Base-by-base conservation (phyloP, 768 basidiomycete genomes). In the Pleurotus djamor region DNA sequence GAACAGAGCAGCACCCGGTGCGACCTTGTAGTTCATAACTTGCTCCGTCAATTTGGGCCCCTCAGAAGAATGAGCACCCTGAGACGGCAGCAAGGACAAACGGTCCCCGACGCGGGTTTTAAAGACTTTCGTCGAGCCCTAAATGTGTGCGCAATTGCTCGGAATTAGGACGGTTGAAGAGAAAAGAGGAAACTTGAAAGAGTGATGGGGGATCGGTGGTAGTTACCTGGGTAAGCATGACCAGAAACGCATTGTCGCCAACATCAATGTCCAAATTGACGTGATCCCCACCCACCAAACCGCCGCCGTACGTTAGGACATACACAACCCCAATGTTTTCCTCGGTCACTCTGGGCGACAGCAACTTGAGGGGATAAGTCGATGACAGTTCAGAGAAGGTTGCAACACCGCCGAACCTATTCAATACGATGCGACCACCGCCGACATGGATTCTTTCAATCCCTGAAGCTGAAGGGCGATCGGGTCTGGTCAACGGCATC, bases 71-170 rank as follows among this genome's bases (percentile, higher is more conserved):
- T 13, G 38, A 45, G 38, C 38, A 28, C 28, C 21, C 54, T 49
- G 59, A 47, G 49, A 48, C 43, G 58, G 59, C 52, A 74, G 72
- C 48, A 78, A 75, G 32, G 88, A 83, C 33, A 80, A 76, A 38
- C 86, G 79, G 60, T 79, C 77, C n/a, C 84, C 86, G 6, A 78
- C 72, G 21, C 94, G 85, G 16, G 79, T 76, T 72, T 94, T 96
- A 79, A 96, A 98, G 16, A 98, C 90, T 71, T 98, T 98, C 8
- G 96, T 98, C 4, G 90, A 92, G 35, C 94, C 92, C 94, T 95
- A 64, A 16, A 58, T 32, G 36, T 9, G 48, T 16, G 47, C 16
- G 38, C 41, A 48, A 49, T 21, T 47, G 14, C 21, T 33, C 36
- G 21, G 38, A n/a, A 33, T 52, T 35, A 17, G 37, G 48, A n/a